Conservation (phyloP, 2,329 filamentous ascomycete species). For the Aureobasidium uvarum region DNA sequence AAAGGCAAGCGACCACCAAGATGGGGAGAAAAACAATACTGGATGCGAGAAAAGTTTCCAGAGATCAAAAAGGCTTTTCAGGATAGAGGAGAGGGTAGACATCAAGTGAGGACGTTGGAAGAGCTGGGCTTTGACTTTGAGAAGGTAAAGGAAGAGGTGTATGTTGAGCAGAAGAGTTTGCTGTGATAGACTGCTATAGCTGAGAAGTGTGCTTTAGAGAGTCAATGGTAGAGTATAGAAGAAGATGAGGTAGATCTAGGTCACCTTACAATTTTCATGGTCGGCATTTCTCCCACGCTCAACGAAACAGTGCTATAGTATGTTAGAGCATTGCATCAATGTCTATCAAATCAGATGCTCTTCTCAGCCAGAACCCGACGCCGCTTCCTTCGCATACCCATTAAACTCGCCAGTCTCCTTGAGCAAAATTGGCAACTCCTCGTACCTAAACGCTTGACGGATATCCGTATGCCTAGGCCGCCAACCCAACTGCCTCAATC, state of each 20-base stretch:
- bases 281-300: no score
- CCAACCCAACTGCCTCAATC: conserved; percentile 49
- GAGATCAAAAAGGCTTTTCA: conserved; percentile 72
- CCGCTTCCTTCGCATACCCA: conserved; percentile 27
- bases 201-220: not conserved
- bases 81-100: conserved; percentile 57
- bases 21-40: conserved; percentile 70
- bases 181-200: conserved; percentile 6
- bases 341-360: not conserved
- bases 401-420: conserved; percentile 34
- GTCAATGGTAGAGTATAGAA: not conserved
- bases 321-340: not conserved
- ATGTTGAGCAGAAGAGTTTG: conserved; percentile 29
- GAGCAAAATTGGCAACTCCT: conserved; percentile 45
- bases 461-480: conserved; percentile 47
- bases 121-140: conserved; percentile 61
- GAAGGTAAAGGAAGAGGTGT: conserved; percentile 34
- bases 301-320: not conserved
- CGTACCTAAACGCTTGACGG: conserved; percentile 42
- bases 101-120: conserved; percentile 60
- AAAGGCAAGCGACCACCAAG: conserved; percentile 65
- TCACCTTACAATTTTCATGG: no score
- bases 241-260: no score
- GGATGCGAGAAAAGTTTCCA: conserved; percentile 67
- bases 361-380: conserved; percentile 10